These are phyloP conservation scores for Verticillium albo-atrum DNA, from an alignment of 2,329 filamentous ascomycete species.

Conservation along the genomic window DNA sequence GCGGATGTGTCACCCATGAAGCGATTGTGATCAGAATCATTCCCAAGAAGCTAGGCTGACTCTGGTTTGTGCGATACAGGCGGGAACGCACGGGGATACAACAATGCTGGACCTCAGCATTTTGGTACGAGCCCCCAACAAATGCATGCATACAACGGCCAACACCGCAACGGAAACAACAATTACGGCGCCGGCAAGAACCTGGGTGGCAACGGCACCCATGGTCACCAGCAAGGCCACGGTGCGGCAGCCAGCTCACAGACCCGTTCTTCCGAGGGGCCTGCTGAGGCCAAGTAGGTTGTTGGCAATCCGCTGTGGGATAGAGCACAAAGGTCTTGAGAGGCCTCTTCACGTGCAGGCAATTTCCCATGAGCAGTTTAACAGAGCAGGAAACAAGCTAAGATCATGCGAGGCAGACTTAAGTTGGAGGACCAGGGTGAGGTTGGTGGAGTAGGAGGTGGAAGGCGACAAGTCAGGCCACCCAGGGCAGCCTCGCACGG, in stretches of 20 bases:
- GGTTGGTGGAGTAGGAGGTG: neutral
- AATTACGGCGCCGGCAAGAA: conserved; percentile 44
- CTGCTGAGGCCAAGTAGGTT: conserved; percentile 40
- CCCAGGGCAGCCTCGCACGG: too few relatives aligned
- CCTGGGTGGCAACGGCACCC: conserved; percentile 30
- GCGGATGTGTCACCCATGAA: neutral
- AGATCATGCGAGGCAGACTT: neutral
- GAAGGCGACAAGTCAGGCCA: neutral
- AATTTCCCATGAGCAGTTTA: neutral
- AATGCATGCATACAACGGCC: conserved; percentile 56
- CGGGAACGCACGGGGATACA: conserved; percentile 57
- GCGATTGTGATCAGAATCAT: too few relatives aligned
- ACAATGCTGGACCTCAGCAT: conserved; percentile 54
- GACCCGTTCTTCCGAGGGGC: conserved; percentile 28
- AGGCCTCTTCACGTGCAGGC: neutral
- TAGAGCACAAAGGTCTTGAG: neutral
- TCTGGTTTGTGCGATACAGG: conserved; percentile 35
- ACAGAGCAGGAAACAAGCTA: neutral
- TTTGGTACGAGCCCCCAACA: conserved; percentile 64
- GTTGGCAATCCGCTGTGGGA: neutral
- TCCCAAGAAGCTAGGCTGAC: conserved; percentile 28
- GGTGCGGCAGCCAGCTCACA: conserved; percentile 26
- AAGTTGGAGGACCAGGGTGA: neutral
- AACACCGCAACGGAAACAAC: conserved; percentile 55
- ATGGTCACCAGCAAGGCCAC: conserved; percentile 37